phyloP scores from a whole-genome alignment of 495 filamentous ascomycete genomes.

The Xylaria acuta region DNA sequence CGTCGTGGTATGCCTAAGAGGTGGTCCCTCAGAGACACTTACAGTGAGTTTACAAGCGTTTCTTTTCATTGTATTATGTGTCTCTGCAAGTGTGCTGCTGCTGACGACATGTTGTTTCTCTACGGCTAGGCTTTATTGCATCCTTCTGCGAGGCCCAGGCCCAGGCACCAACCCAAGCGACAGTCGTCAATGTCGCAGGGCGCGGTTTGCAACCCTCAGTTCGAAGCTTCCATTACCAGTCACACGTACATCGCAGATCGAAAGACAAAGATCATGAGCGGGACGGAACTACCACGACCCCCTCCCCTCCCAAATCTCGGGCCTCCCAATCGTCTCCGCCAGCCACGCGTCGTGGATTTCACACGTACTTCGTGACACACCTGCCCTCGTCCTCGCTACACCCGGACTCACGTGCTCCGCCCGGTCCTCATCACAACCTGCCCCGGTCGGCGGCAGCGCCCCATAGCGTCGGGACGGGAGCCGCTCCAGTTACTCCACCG shows the following conservation, averaged over 20 bases:
- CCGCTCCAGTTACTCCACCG: slow-evolving; percentile 60
- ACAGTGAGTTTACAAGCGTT: slow-evolving; percentile 33
- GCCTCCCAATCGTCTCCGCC: slow-evolving; percentile 19
- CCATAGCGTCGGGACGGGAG: slow-evolving; percentile 64
- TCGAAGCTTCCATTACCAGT: slow-evolving; percentile 26
- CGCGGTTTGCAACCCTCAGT: slow-evolving; percentile 27
- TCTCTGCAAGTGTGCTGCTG: slow-evolving; percentile 3
- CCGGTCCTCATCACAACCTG: slow-evolving; percentile 77
- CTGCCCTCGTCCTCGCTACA: slow-evolving; percentile 92
- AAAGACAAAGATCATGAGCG: slow-evolving; percentile 6
- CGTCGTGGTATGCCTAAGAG: slow-evolving; percentile 33
- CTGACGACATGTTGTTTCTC: slow-evolving; percentile 24
- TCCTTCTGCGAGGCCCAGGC: slow-evolving; percentile 51
- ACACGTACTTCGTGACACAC: slow-evolving; percentile 97
- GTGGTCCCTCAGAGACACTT: slow-evolving; percentile 43
- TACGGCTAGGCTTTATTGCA: slow-evolving; percentile 50
- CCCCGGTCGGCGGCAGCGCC: slow-evolving; percentile 84
- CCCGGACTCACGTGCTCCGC: slow-evolving; percentile 72
- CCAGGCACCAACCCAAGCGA: slow-evolving; percentile 21
- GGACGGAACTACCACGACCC: slow-evolving; percentile 22
- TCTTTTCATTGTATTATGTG: not conserved
- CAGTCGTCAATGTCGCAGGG: slow-evolving; percentile 12
- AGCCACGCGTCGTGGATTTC: slow-evolving; percentile 67
- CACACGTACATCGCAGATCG: slow-evolving; percentile 19
- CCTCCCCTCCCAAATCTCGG: slow-evolving; percentile 27